Evolutionary conservation across 441 rosid species (phyloP), one percentile per base, ranked within the genome.

Genomic region (Pelargonium citronellum): DNA sequence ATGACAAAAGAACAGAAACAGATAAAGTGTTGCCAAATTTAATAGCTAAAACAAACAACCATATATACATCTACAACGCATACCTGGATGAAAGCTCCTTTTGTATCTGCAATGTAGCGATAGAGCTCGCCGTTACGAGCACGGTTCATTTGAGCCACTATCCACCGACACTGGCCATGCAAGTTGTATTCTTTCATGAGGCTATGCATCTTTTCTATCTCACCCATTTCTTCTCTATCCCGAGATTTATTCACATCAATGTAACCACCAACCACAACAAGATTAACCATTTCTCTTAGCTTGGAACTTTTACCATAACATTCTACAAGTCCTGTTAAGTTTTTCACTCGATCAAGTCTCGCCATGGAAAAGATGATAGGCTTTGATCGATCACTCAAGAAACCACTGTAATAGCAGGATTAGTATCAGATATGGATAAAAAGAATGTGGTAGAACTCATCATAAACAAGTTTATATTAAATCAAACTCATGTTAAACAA

Each of bases 291-390:
- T 80, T 89, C 91, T 76, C 99, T 84, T 79, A 92, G 82, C 80
- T 80, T 80, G 65, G 83, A 9, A 78, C 77, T 91, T 84, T 89
- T 91, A 51, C 82, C 78, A 69, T 87, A 95, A 78, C 83, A 79
- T 81, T 92, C 97, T 53, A 95, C 96, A 86, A 92, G 83, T 51
- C 98, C 97, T 0, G 92, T 79, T 6, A 91, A 87, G 83, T 95
- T 95, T 73, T 95, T 91, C 61, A 91, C 97, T 51, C 71, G 81
- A 80, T 95, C 99, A 58, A 95, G 83, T 82, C 99, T 90, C 34
- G 97, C 99, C 96, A 90, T 95, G 64, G 97, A 90, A 80, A 91
- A 91, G 43, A 95, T 81, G 68, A 91, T 64, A 39, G 97, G 97
- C 81, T 91, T 91, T 10, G 90, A 86, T 76, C 66, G 79, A 79